Percentiles rank a stretch among this genome's conserved stretches.
phyloP scores from a whole-genome alignment of 768 basidiomycete genomes.

The Galerina marginata region DNA sequence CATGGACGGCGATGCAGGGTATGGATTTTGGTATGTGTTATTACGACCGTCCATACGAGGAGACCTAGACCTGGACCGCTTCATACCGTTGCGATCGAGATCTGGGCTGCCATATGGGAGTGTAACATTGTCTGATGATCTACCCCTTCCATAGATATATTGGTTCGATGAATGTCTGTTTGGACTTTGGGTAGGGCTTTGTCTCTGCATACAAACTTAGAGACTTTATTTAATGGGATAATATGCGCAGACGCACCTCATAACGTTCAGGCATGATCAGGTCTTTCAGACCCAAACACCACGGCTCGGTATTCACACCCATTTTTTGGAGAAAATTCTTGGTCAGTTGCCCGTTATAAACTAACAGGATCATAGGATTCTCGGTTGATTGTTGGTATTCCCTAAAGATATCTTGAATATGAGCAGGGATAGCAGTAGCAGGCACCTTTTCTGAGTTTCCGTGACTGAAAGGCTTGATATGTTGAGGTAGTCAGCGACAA shows the following conservation, averaged over 20 bases:
- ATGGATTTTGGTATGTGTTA: not conserved
- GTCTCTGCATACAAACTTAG: no score
- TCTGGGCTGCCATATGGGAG: no score
- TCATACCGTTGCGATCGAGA: no score
- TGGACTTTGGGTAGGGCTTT: no score
- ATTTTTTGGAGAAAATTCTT: slow-evolving; percentile 43
- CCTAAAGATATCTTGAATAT: slow-evolving; percentile 29
- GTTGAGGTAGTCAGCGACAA: not conserved
- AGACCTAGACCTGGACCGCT: slow-evolving; percentile 19
- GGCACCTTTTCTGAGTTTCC: slow-evolving; percentile 30
- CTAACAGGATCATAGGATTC: slow-evolving; percentile 50
- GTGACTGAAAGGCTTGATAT: slow-evolving; percentile 32
- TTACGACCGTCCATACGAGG: slow-evolving; percentile 3
- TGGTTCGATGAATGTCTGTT: no score
- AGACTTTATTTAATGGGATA: no score
- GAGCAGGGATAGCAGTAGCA: slow-evolving; percentile 18
- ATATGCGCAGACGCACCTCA: no score
- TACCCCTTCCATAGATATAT: no score
- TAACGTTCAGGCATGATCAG: slow-evolving; percentile 27
- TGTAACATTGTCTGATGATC: no score
- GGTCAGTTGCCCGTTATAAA: slow-evolving; percentile 47
- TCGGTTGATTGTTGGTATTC: slow-evolving; percentile 5
- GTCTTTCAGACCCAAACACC: slow-evolving; percentile 45
- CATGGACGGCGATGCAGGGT: not conserved
- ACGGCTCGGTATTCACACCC: slow-evolving; percentile 46